Evolutionary conservation across 768 basidiomycete genomes (phyloP), one percentile per base, ranked within the genome.

Genomic region (Leccinellum luteum): DNA sequence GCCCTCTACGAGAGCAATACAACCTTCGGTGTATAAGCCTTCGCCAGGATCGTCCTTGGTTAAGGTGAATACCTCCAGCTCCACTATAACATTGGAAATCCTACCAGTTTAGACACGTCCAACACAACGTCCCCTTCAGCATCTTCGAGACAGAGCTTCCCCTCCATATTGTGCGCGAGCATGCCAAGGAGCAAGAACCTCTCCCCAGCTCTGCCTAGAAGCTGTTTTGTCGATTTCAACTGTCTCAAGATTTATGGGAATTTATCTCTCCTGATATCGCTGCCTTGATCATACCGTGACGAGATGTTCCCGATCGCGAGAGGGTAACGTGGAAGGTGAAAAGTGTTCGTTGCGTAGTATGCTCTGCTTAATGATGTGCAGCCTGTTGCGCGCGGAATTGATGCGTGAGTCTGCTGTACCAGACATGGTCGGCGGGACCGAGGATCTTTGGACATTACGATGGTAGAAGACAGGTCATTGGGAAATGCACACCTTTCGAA

Each of bases 321-420:
- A 94, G 43, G 94, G 91, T 38, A 98, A 74, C 0, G 94, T 94
- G 6, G 96, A 96, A 3, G 97, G 95, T 2, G 93, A 93, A 74
- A 99, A 99, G 71, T 98, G 94, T 69, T 99, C 97, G 67, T 98
- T 98, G 41, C 97, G 81, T 38, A 98, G 76, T 28, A 98, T 85
- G 66, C 92, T 89, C 75, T 98, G 96, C 69, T 87, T 90, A 65
- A 98, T 93, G 51, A 98, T 85, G 69, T 92, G 85, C 61, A 96
- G 79, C 51, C 96, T 78, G 70, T 98, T 91, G 32, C 96, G 83
- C 27, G 92, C 77, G 47, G 92, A 89, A 28, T 79, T 74, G 34
- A 94, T 84, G 60, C 93, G 83, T 8, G 91, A 90, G 30, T 93
- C 87, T 23, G 96, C 84, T 25, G 92, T 82, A 0, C 93, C 93